Conservation (phyloP, 495 filamentous ascomycete species). For the Delitschia confertaspora region DNA sequence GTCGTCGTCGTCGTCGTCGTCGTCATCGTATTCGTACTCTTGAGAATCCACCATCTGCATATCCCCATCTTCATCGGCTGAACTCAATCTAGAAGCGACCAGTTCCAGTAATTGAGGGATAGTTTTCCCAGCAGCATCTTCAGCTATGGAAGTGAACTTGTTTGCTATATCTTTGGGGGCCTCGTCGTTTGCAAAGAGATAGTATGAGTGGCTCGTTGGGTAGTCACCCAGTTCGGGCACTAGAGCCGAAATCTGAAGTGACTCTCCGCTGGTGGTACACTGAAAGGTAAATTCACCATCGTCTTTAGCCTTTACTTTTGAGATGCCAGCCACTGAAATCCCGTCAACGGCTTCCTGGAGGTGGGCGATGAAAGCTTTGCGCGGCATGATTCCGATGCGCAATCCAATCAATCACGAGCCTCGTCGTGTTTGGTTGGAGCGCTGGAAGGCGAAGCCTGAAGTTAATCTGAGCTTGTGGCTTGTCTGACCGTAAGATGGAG, state of each 20-base stretch:
- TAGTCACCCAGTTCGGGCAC: slow-evolving; percentile 57
- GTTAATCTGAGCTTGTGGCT: too few relatives aligned
- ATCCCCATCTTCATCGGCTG: slow-evolving; percentile 32
- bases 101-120: slow-evolving; percentile 33
- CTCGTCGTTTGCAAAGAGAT: slow-evolving; percentile 50
- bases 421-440: too few relatives aligned
- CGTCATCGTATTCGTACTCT: slow-evolving; percentile 15
- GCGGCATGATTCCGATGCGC: slow-evolving; percentile 43
- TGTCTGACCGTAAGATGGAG: too few relatives aligned
- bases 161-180: slow-evolving; percentile 39
- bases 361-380: slow-evolving; percentile 46
- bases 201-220: slow-evolving; percentile 50
- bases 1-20: slow-evolving; percentile 31
- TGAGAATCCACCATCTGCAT: slow-evolving; percentile 33
- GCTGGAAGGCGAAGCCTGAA: too few relatives aligned
- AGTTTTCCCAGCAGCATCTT: slow-evolving; percentile 27
- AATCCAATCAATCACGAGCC: too few relatives aligned
- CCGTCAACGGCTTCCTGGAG: slow-evolving; percentile 37
- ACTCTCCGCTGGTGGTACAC: slow-evolving; percentile 13
- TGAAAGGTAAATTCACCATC: slow-evolving; percentile 56
- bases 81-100: slow-evolving; percentile 29
- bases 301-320: slow-evolving; percentile 45
- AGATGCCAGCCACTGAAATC: slow-evolving; percentile 36
- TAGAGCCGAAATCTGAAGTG: slow-evolving; percentile 45
- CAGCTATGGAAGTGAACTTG: slow-evolving; percentile 39